Evolutionary conservation across 2,329 filamentous ascomycete genomes (phyloP), one percentile per base, ranked within the genome.

Genomic region (Aspergillus eucalypticola): DNA sequence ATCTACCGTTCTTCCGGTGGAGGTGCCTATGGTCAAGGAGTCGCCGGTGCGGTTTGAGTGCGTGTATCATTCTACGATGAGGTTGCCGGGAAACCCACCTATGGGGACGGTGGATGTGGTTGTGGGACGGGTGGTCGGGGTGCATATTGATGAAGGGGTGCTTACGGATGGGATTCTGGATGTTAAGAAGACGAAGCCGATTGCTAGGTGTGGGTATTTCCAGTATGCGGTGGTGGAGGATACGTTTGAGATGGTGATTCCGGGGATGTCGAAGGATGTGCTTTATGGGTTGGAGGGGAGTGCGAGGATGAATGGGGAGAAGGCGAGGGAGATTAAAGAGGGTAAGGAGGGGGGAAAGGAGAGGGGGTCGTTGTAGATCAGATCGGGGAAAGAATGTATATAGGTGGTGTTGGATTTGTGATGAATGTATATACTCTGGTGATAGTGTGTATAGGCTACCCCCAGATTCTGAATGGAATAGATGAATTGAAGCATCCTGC

Each of bases 21-120:
- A 76, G 3, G 75, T 84, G 2, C 78, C 82, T 0, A 84, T 87
- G 67, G 84, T 87, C 1, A 76, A 76, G 59, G 73, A 74, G 2
- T 81, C 77, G n/a, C 85, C 85, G 0, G 79, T 88, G 2, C 79
- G 81, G 53, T 87, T 87, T 64, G 85, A 87, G 70, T 87, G 84
- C 69, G 77, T 79, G 62, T 83, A 84, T 64, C 80, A 86, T 64
- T 76, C 76, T 2, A 87, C 84, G 0, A 54, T 87, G 1, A 71
- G 83, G 1, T 66, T 88, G 29, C 84, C 84, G 0, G 84, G 83
- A 0, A 83, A 84, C 60, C 81, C 83, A 53, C 84, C 84, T 0
- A 83, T 86, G 80, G 85, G 84, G 0, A 80, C 77, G 0, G 83
- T 83, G 3, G 84, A 87, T 66, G 76, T 87, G 1, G 80, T 88